Conservation (phyloP, 2,329 filamentous ascomycete species). For the Penicillium sp. region DNA sequence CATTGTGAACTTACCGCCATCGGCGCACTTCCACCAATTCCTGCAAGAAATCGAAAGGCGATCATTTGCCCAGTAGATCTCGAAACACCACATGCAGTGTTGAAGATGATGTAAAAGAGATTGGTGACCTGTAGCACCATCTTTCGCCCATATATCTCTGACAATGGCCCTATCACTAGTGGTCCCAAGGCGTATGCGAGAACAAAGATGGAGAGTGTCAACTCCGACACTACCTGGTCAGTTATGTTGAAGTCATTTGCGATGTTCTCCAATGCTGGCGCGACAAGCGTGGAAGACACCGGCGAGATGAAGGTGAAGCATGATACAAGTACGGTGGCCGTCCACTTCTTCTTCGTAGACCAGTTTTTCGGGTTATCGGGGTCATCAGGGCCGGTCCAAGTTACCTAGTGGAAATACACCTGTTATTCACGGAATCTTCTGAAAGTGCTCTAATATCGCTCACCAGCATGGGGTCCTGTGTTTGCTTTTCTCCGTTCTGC, state of each 20-base stretch:
- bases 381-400: slow-evolving; percentile 11
- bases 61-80: slow-evolving; percentile 51
- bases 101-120: slow-evolving; percentile 53
- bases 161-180: slow-evolving; percentile 48
- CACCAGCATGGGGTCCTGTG: neutral
- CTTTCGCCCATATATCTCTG: slow-evolving; percentile 53
- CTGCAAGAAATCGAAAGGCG: slow-evolving; percentile 51
- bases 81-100: slow-evolving; percentile 56
- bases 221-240: neutral
- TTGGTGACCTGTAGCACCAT: slow-evolving; percentile 51
- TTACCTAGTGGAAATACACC: slow-evolving; percentile 1
- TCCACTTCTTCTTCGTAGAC: slow-evolving; percentile 8
- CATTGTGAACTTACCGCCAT: neutral
- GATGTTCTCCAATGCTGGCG: slow-evolving; percentile 1
- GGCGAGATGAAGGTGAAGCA: slow-evolving; percentile 3
- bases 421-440: neutral
- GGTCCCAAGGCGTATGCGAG: slow-evolving; percentile 52
- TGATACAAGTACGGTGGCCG: slow-evolving; percentile 16
- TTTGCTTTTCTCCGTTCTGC: neutral
- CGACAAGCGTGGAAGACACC: slow-evolving; percentile 1
- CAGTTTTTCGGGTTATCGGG: slow-evolving; percentile 13
- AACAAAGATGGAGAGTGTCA: slow-evolving; percentile 23
- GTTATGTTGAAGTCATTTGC: neutral
- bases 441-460: neutral
- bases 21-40: slow-evolving; percentile 8